Evolutionary conservation across 345 rosid genomes (phyloP).

Genomic region (Pugionium cornutum): DNA sequence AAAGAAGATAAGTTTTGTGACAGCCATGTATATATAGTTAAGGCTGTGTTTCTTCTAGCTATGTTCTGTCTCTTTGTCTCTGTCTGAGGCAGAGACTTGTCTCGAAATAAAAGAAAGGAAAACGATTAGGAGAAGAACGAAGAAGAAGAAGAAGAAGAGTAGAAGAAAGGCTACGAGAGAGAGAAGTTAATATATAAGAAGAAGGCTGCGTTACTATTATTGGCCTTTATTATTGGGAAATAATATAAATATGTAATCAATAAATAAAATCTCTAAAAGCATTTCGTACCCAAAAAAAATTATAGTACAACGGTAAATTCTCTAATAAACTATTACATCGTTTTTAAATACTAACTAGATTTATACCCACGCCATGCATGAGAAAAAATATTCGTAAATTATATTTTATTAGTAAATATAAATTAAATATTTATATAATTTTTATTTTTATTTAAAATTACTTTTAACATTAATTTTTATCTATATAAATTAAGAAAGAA

Average conservation of each 20-base stretch:
- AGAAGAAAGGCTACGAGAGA: constrained; percentile 29
- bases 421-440: too few species aligned
- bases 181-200: constrained; percentile 35
- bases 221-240: neutral
- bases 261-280: neutral
- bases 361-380: too few species aligned
- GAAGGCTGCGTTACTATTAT: constrained; percentile 20
- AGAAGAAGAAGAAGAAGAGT: constrained; percentile 14
- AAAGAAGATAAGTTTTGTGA: constrained; percentile 41
- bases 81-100: constrained; percentile 27
- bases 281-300: too few species aligned
- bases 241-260: neutral
- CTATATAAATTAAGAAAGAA: too few species aligned
- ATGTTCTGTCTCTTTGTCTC: constrained; percentile 32
- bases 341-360: too few species aligned
- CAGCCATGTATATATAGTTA: constrained; percentile 46
- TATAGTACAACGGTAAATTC: too few species aligned
- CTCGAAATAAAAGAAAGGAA: neutral
- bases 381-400: too few species aligned
- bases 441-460: too few species aligned
- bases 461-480: too few species aligned
- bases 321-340: too few species aligned
- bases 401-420: too few species aligned
- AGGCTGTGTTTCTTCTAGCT: constrained; percentile 25
- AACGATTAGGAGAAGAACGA: neutral